Percentiles rank a stretch among this genome's conserved stretches.
phyloP scores from a whole-genome alignment of 768 basidiomycete genomes.

The Kockovaella imperatae region DNA sequence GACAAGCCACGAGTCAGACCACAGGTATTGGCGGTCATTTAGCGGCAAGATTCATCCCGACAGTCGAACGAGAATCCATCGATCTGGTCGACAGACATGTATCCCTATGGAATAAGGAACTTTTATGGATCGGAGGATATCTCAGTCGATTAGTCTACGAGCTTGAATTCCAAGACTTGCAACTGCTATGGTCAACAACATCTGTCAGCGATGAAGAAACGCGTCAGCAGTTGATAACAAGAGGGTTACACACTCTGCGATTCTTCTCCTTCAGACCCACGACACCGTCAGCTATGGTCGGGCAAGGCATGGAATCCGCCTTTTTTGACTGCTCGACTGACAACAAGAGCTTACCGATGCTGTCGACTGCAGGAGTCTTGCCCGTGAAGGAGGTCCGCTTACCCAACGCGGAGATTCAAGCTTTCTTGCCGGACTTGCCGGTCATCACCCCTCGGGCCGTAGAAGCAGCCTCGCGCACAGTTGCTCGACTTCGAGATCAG shows the following conservation, averaged over 20 bases:
- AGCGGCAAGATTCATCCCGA: conserved; percentile 82
- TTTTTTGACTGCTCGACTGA: conserved; percentile 63
- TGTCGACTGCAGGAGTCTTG: conserved; percentile 67
- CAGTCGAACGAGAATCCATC: conserved; percentile 89
- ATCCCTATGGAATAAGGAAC: conserved; percentile 62
- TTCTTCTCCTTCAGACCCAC: conserved; percentile 87
- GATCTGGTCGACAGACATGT: conserved; percentile 81
- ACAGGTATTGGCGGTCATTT: conserved; percentile 68
- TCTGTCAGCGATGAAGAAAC: conserved; percentile 28
- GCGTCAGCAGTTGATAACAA: conserved; percentile 51
- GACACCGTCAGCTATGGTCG: conserved; percentile 75
- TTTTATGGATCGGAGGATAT: conserved; percentile 75
- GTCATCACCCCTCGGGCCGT: conserved; percentile 60
- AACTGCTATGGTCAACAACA: conserved; percentile 27
- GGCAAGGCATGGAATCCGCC: conserved; percentile 59
- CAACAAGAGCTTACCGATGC: conserved; percentile 56
- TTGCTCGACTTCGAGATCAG: conserved; percentile 56
- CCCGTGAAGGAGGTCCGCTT: conserved; percentile 61
- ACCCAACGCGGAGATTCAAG: conserved; percentile 61
- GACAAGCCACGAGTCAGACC: conserved; percentile 84
- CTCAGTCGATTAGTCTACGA: conserved; percentile 78
- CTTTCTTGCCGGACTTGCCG: conserved; percentile 71
- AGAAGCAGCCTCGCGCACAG: conserved; percentile 54
- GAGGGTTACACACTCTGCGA: conserved; percentile 68
- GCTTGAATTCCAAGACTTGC: conserved; percentile 56